Evolutionary conservation across 1,284 basidiomycete genomes (phyloP).

Genomic region (Tylopilus orsonianus): DNA sequence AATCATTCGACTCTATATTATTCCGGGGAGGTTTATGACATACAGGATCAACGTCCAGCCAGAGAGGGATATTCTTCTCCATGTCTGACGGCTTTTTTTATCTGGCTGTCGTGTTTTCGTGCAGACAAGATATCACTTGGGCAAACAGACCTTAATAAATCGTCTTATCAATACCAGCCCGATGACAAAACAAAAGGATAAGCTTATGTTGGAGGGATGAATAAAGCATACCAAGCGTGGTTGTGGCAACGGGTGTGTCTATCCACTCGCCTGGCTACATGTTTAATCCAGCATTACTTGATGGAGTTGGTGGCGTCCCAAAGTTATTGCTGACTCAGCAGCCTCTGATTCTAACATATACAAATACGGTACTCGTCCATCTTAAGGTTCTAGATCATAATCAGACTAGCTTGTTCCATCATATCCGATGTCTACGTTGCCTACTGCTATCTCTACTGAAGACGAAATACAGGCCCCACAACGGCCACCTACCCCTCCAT

Average conservation of each 20-base stretch:
- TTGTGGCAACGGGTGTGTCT: neutral
- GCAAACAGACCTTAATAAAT: no score
- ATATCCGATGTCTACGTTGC: constrained; percentile 27
- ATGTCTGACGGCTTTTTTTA: constrained; percentile 2
- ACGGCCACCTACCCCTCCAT: constrained; percentile 69
- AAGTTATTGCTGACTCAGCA: constrained; percentile 8
- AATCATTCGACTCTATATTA: neutral
- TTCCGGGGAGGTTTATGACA: constrained; percentile 11
- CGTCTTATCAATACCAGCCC: neutral
- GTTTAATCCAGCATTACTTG: neutral
- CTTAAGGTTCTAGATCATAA: no score
- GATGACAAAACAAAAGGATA: neutral
- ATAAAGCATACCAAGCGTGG: neutral
- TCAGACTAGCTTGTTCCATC: neutral
- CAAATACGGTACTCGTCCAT: constrained; percentile 21
- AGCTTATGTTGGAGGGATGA: neutral
- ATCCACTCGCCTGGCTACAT: neutral
- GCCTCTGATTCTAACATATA: constrained; percentile 23
- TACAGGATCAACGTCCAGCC: constrained; percentile 62
- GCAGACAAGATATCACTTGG: no score
- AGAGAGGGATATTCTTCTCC: constrained; percentile 33
- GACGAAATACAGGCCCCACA: constrained; percentile 65
- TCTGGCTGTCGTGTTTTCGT: neutral
- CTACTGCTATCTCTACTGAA: constrained; percentile 29
- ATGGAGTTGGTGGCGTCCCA: neutral